phyloP scores from a whole-genome alignment of 352 stramenopile genomes.

The Globisporangium ultimum region DNA sequence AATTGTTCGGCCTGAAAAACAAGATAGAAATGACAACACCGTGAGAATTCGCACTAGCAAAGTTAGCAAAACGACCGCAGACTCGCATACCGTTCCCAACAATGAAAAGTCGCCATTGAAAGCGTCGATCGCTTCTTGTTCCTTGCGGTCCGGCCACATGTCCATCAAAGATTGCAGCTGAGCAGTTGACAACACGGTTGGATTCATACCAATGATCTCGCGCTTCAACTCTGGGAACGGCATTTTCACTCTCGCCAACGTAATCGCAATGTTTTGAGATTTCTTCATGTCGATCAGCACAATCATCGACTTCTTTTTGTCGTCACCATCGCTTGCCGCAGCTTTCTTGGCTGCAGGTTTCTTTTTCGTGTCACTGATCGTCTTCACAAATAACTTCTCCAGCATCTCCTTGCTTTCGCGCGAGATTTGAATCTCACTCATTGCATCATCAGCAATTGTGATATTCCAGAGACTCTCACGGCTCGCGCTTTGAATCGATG shows the following conservation, averaged over 20 bases:
- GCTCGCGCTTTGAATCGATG: constrained; percentile 16
- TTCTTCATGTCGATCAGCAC: constrained; percentile 88
- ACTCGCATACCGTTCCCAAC: constrained; percentile 38
- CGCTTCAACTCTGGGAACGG: constrained; percentile 63
- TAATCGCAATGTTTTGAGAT: constrained; percentile 86
- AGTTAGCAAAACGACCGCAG: background rate
- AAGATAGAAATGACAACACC: background rate
- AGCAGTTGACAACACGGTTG: constrained; percentile 68
- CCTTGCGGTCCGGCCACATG: constrained; percentile 78
- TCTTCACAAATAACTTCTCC: constrained; percentile 81
- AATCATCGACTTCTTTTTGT: constrained; percentile 70
- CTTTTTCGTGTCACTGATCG: constrained; percentile 44
- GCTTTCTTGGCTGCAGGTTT: constrained; percentile 24
- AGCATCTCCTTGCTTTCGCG: constrained; percentile 66
- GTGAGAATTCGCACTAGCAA: background rate
- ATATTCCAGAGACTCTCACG: constrained; percentile 71
- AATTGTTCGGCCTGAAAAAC: constrained; percentile 63
- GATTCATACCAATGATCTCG: constrained; percentile 74
- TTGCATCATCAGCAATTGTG: constrained; percentile 33
- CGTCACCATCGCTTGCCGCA: constrained; percentile 18
- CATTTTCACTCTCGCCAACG: constrained; percentile 72
- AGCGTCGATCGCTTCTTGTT: constrained; percentile 65
- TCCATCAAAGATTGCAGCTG: constrained; percentile 82
- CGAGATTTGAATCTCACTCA: constrained; percentile 54
- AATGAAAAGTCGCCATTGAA: constrained; percentile 60